phyloP scores from a whole-genome alignment of 2,329 filamentous ascomycete species.

The Beauveria sp. region DNA sequence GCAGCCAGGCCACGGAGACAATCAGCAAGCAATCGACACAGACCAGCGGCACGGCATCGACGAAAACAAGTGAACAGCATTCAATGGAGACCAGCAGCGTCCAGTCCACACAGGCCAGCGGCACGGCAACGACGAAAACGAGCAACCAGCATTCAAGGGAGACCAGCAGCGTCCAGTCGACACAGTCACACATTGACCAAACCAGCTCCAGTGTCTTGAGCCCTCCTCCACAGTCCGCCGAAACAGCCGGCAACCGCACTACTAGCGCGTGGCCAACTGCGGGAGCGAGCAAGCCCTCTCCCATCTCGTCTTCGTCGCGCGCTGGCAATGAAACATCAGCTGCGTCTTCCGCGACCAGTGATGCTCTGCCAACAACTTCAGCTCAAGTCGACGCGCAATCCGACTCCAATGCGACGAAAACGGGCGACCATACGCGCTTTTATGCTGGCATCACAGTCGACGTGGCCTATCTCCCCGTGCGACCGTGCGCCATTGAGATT shows the following conservation, averaged over 20 bases:
- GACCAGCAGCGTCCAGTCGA: background rate
- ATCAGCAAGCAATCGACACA: background rate
- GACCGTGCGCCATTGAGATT: conserved; percentile 1
- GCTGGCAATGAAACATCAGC: background rate
- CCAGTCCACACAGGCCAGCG: background rate
- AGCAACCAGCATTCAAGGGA: background rate
- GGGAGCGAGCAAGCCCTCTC: background rate
- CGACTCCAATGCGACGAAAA: background rate
- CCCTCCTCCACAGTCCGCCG: background rate
- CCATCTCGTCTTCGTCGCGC: background rate
- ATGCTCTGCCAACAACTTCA: background rate
- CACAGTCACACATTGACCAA: background rate
- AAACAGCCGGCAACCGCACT: background rate
- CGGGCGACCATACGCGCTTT: background rate
- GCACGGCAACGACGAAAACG: background rate
- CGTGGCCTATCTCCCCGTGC: background rate
- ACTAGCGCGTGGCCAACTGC: background rate
- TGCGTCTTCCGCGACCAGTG: background rate
- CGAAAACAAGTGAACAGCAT: background rate
- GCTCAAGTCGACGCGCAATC: background rate
- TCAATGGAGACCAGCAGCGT: too few species aligned
- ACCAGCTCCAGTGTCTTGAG: background rate
- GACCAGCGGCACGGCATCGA: background rate
- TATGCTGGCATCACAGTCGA: background rate
- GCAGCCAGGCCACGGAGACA: background rate